These are phyloP conservation scores for Thraustochytrium striatum DNA, from an alignment of 352 stramenopile species.

Conservation along the genomic window DNA sequence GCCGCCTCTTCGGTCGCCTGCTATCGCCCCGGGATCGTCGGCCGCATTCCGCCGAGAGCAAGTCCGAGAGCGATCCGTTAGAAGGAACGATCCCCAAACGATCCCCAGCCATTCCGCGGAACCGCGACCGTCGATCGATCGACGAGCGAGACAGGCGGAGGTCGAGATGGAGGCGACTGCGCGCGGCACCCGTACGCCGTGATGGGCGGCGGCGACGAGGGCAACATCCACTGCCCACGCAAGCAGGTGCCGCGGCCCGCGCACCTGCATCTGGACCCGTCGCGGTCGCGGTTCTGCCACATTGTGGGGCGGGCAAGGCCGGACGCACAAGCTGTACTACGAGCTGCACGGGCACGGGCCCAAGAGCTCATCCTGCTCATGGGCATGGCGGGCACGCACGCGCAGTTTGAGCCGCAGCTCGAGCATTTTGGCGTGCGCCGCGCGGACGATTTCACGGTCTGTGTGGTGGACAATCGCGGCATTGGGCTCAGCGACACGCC, in stretches of 20 bases:
- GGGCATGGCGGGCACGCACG: neutral
- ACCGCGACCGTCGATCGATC: too few species aligned
- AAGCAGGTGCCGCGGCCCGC: neutral
- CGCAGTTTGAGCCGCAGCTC: slow-evolving; percentile 42
- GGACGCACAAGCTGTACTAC: slow-evolving; percentile 45
- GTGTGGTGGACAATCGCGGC: slow-evolving; percentile 44
- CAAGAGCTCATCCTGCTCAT: slow-evolving; percentile 13
- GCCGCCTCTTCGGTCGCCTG: too few species aligned
- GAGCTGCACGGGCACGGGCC: slow-evolving; percentile 35
- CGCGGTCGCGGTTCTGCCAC: neutral
- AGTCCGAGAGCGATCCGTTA: too few species aligned
- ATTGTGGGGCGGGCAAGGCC: slow-evolving; percentile 11
- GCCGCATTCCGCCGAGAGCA: too few species aligned
- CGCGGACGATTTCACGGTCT: slow-evolving; percentile 20
- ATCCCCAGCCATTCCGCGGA: too few species aligned
- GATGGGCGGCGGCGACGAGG: neutral
- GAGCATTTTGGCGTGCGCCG: slow-evolving; percentile 40
- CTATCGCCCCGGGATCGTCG: too few species aligned
- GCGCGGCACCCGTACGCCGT: slow-evolving; percentile 4
- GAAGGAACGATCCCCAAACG: too few species aligned
- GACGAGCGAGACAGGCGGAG: too few species aligned
- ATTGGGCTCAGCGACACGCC: slow-evolving; percentile 20
- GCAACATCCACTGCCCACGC: neutral
- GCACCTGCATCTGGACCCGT: neutral
- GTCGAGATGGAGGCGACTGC: too few species aligned